These are phyloP conservation scores for Penicillium freii DNA, from an alignment of 2,329 filamentous ascomycete genomes.

Conservation along the genomic window DNA sequence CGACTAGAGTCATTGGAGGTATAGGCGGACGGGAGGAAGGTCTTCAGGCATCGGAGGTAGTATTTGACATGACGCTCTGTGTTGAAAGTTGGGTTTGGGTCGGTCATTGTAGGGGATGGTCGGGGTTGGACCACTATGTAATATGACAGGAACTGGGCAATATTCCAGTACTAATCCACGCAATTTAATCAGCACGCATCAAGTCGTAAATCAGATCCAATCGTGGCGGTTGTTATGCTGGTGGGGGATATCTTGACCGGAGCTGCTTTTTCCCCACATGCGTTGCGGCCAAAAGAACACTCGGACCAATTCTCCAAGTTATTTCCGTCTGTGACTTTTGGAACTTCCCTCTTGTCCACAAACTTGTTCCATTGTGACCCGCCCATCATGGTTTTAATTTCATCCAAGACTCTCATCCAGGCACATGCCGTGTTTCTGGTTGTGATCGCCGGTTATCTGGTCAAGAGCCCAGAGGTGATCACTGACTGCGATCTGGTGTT, in stretches of 20 bases:
- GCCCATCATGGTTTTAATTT: slow-evolving; percentile 72
- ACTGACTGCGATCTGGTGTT: slow-evolving; percentile 78
- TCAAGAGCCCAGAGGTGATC: slow-evolving; percentile 68
- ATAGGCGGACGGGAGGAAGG: slow-evolving; percentile 76
- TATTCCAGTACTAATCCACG: neutral
- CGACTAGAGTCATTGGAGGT: slow-evolving; percentile 87
- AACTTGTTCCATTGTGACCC: neutral
- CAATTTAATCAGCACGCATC: neutral
- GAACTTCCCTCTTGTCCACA: neutral
- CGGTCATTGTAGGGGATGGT: slow-evolving; percentile 26
- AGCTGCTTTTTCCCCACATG: slow-evolving; percentile 27
- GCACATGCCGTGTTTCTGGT: slow-evolving; percentile 81
- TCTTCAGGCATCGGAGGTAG: slow-evolving; percentile 85
- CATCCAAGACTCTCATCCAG: slow-evolving; percentile 75
- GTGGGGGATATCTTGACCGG: slow-evolving; percentile 18
- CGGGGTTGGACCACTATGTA: neutral
- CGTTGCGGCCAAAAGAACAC: slow-evolving; percentile 3
- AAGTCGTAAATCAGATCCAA: slow-evolving; percentile 4
- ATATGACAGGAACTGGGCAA: neutral
- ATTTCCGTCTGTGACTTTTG: slow-evolving; percentile 4
- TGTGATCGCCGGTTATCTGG: slow-evolving; percentile 78
- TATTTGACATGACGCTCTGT: slow-evolving; percentile 76
- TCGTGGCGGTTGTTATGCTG: slow-evolving; percentile 6
- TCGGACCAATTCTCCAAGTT: slow-evolving; percentile 13
- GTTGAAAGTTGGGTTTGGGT: slow-evolving; percentile 32